phyloP scores from a whole-genome alignment of 2,329 filamentous ascomycete species.

The Penicillium nordicum region DNA sequence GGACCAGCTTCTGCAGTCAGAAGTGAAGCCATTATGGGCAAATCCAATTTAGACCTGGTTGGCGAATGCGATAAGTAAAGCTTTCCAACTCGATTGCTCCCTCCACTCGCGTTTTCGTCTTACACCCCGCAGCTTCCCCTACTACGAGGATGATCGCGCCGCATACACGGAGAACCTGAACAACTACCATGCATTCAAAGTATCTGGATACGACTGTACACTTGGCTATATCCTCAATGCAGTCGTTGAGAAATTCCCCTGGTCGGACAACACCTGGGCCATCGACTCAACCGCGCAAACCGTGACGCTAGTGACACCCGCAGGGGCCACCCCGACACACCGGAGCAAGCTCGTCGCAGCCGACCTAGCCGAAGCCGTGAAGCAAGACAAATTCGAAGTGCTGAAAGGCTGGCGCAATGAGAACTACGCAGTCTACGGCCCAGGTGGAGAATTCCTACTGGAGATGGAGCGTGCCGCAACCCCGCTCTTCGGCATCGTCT shows the following conservation, averaged over 20 bases:
- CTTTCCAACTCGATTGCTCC: not conserved
- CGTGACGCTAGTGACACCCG: conserved; percentile 58
- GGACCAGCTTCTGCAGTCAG: not conserved
- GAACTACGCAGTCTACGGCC: conserved; percentile 72
- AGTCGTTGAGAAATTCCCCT: conserved; percentile 43
- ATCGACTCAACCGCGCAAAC: conserved; percentile 60
- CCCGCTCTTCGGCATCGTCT: conserved; percentile 69
- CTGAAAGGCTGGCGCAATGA: conserved; percentile 78
- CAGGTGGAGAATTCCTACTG: conserved; percentile 57
- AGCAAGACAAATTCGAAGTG: conserved; percentile 68
- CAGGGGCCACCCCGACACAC: conserved; percentile 56
- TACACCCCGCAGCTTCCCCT: conserved; percentile 64
- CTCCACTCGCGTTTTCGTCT: conserved; percentile 8
- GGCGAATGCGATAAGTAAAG: conserved; percentile 55
- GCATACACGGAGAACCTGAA: conserved; percentile 53
- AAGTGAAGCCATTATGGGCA: conserved; percentile 25
- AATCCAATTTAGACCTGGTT: conserved; percentile 54
- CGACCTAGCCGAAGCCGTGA: conserved; percentile 65
- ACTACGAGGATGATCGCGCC: conserved; percentile 59
- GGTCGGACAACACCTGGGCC: conserved; percentile 56
- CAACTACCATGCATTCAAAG: conserved; percentile 63
- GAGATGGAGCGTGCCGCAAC: conserved; percentile 74
- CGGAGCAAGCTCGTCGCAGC: conserved; percentile 57
- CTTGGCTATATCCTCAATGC: conserved; percentile 58
- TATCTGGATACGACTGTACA: conserved; percentile 60